Percentiles rank a stretch among this genome's conserved stretches.
Evolutionary conservation across 169 alveolate species (phyloP).

Genomic region (Neospora caninum): DNA sequence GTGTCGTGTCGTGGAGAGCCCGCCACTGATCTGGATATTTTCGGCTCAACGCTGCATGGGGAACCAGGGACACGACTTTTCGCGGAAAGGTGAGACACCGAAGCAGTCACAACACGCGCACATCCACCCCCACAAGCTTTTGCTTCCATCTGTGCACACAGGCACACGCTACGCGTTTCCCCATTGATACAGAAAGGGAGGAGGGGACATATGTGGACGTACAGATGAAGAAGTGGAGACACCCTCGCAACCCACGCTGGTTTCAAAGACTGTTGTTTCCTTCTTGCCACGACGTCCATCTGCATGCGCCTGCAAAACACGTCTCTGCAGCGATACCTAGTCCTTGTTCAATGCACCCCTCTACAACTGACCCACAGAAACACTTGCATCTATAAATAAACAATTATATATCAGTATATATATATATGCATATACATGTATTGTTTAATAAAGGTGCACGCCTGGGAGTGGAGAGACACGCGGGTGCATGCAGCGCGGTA

Average conservation of each 20-base stretch:
- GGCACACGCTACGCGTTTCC: too few species aligned
- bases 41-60: not conserved
- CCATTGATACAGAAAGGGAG: too few species aligned
- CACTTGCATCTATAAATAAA: not conserved
- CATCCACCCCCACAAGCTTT: too few species aligned
- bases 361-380: not conserved
- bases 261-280: too few species aligned
- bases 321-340: too few species aligned
- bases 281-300: too few species aligned
- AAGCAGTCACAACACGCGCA: not conserved
- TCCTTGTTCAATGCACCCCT: too few species aligned
- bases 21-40: constrained; percentile 29
- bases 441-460: not conserved
- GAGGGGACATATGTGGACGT: too few species aligned
- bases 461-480: not conserved
- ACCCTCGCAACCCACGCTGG: too few species aligned
- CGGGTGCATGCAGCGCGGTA: not conserved
- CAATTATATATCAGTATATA: not conserved
- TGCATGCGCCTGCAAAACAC: too few species aligned
- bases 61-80: not conserved
- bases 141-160: too few species aligned
- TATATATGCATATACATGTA: not conserved
- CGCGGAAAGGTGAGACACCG: not conserved
- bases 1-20: not conserved
- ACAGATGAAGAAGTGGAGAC: too few species aligned